Percentiles rank a stretch among this genome's conserved stretches.
phyloP scores from a whole-genome alignment of 2,329 filamentous ascomycete genomes.

The Fusarium metavorans region DNA sequence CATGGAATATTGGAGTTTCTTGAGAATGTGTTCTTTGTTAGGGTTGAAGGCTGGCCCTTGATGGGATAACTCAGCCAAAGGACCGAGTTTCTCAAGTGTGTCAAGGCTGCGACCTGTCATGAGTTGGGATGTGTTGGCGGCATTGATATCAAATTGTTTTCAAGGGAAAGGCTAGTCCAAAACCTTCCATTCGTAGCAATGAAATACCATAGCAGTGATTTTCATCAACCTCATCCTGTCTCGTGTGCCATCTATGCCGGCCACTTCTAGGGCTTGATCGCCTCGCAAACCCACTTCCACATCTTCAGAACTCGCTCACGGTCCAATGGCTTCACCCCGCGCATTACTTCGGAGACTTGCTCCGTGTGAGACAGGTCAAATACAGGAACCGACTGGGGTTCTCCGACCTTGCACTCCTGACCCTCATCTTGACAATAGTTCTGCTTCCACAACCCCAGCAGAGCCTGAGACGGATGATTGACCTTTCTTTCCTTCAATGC shows the following conservation, averaged over 20 bases:
- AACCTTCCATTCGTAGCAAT: background rate
- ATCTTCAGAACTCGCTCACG: slow-evolving; percentile 29
- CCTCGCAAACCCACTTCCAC: slow-evolving; percentile 38
- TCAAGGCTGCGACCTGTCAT: background rate
- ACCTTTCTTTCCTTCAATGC: background rate
- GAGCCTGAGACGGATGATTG: slow-evolving; percentile 37
- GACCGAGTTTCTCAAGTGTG: background rate
- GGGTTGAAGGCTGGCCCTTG: no score
- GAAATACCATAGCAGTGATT: background rate
- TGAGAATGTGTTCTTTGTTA: no score
- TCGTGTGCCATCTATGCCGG: background rate
- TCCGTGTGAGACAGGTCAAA: slow-evolving; percentile 27
- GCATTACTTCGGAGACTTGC: slow-evolving; percentile 20
- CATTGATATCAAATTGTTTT: slow-evolving; percentile 1
- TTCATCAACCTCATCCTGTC: background rate
- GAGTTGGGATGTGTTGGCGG: background rate
- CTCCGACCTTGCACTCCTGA: fast-evolving
- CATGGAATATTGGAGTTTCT: background rate
- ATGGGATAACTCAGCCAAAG: no score
- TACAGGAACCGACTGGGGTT: fast-evolving
- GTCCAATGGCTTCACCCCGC: slow-evolving; percentile 19
- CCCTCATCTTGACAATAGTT: background rate
- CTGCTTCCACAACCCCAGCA: slow-evolving; percentile 40
- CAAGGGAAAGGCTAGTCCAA: background rate
- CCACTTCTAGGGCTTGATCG: background rate